Conservation (phyloP, 2,329 filamentous ascomycete genomes). For the Beauveria varroae region DNA sequence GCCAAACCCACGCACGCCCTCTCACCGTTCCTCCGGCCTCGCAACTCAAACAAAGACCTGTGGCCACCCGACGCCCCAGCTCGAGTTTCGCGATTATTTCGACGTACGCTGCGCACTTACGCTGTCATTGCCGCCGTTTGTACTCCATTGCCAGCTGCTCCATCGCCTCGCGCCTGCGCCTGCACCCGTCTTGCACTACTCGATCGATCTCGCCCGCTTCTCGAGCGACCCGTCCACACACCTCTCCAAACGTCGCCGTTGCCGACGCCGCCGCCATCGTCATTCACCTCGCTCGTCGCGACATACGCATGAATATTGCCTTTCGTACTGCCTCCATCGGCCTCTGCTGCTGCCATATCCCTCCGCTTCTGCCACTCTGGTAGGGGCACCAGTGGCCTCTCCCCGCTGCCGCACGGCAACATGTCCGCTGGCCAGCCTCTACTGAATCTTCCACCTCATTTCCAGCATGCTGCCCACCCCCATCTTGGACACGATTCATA, state of each 20-base stretch:
- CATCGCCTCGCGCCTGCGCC: background rate
- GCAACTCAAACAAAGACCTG: background rate
- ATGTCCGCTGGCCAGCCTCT: slow-evolving; percentile 24
- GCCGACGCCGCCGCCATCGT: background rate
- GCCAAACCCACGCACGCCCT: background rate
- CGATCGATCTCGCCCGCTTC: slow-evolving; percentile 1
- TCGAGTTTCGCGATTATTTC: background rate
- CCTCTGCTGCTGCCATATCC: background rate
- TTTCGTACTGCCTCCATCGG: background rate
- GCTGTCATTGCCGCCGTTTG: background rate
- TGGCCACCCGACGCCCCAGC: background rate
- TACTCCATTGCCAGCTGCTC: background rate
- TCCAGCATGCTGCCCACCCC: slow-evolving; percentile 22
- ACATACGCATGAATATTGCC: background rate
- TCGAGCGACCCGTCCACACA: background rate
- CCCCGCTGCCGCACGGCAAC: slow-evolving; percentile 15
- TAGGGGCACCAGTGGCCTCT: slow-evolving; percentile 6
- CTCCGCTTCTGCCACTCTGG: slow-evolving; percentile 3
- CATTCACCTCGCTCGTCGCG: background rate
- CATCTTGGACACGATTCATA: slow-evolving; percentile 12
- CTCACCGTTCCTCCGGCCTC: background rate
- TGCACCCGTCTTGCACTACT: background rate
- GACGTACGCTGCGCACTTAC: background rate
- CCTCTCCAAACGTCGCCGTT: background rate
- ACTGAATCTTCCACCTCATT: slow-evolving; percentile 21